Evolutionary conservation across 2,329 filamentous ascomycete genomes (phyloP), one percentile per base, ranked within the genome.

Genomic region (Neobulgaria alba): DNA sequence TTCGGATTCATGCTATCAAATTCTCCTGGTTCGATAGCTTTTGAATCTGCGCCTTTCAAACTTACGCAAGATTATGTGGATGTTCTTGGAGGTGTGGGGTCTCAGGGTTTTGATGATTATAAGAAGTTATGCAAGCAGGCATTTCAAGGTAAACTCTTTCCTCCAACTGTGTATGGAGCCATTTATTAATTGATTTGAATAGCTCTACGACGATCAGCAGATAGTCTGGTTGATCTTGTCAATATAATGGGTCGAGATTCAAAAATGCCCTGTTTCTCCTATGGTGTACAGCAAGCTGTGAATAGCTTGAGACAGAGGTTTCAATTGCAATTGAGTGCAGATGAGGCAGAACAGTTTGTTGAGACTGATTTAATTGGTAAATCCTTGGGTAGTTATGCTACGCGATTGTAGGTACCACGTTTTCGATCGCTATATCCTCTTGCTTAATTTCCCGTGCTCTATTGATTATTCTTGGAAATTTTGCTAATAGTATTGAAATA

Each of bases 1-100:
- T 92, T 92, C 61, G 85, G 85, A 41, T 92, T 92, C 60, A 90
- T 92, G 83, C 69, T 92, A 23, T 89, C 83, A 34, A 92, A 92
- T 61, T 88, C 84, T 1, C 85, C 85, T 0, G 85, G 85, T 0
- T 83, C 79, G 7, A 85, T 92, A 57, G 85, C 84, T 2, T 92
- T 92, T 54, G 85, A 92, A 63, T 85, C 85, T 10, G 85, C 85
- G 3, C 85, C 85, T 1, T 92, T 92, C 64, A 92, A 92, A 66
- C 68, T 92, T 18, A 89, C 85, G 1, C 77, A 88, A 49, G 85
- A 92, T 57, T 92, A 92, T 57, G 80, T 92, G 29, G 85, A 92
- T 52, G 82, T 92, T 5, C 67, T 92, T 20, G 85, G 85, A 14
- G 85, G 85, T 1, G 61, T 85, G 4, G 76, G 75, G 3, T 82